phyloP scores from a whole-genome alignment of 176 grass and related monocot genomes.

The Cocos nucifera region DNA sequence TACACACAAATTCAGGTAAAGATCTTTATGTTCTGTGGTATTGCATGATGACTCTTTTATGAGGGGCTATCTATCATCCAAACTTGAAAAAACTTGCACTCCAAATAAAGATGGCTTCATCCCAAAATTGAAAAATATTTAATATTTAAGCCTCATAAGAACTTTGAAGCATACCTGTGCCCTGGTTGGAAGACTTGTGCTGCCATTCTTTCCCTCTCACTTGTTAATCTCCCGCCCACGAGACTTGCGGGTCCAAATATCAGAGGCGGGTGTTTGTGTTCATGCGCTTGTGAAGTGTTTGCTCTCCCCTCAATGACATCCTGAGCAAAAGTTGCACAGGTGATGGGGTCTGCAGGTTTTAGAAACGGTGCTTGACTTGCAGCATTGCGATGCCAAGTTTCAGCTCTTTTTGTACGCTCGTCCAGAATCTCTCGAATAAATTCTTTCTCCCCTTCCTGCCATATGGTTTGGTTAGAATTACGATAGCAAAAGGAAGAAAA shows the following conservation, averaged over 20 bases:
- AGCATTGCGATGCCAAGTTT: conserved; percentile 82
- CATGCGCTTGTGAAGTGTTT: conserved; percentile 69
- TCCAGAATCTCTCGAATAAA: conserved; percentile 90
- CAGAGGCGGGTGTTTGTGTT: conserved; percentile 83
- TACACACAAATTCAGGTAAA: too few relatives aligned
- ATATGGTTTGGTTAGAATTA: not conserved
- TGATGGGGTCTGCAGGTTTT: conserved; percentile 89
- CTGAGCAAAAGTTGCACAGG: conserved; percentile 90
- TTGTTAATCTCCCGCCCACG: conserved; percentile 53
- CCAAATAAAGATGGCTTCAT: not conserved
- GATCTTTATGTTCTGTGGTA: too few relatives aligned
- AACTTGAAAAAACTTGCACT: not conserved
- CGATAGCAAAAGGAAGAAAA: too few relatives aligned
- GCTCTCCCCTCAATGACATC: conserved; percentile 91
- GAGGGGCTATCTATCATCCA: not conserved
- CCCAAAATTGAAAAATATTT: too few relatives aligned
- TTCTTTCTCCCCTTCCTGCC: conserved; percentile 42
- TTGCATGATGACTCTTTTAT: too few relatives aligned
- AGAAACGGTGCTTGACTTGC: conserved; percentile 41
- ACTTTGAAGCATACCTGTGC: conserved; percentile 46
- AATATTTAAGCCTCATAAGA: not conserved
- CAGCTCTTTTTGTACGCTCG: conserved; percentile 49
- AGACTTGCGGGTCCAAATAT: conserved; percentile 93
- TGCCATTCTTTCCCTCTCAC: conserved; percentile 62
- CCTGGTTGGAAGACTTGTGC: conserved; percentile 92